phyloP scores from a whole-genome alignment of 2,329 filamentous ascomycete species.

The Penicillium sp. region DNA sequence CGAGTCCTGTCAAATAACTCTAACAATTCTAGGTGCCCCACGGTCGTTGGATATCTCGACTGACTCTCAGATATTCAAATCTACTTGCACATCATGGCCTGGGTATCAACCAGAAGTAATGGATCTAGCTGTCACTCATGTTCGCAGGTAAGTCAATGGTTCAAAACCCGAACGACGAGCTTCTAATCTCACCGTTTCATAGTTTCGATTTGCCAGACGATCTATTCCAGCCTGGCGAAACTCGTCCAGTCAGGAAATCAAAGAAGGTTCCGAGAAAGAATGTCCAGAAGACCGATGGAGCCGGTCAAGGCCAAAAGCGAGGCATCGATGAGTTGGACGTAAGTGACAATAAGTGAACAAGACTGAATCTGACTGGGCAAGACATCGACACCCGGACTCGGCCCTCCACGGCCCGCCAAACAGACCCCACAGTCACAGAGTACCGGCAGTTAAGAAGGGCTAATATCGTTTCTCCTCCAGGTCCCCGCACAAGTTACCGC shows the following conservation, averaged over 20 bases:
- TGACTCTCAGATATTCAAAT: slow-evolving; percentile 83
- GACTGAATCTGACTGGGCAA: slow-evolving; percentile 25
- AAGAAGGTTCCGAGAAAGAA: slow-evolving; percentile 51
- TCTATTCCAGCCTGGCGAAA: slow-evolving; percentile 78
- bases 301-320: slow-evolving; percentile 41
- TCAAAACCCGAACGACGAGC: neutral
- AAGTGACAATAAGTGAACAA: slow-evolving; percentile 36
- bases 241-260: slow-evolving; percentile 55
- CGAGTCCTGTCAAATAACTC: neutral
- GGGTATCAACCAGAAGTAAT: slow-evolving; percentile 74
- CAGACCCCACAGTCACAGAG: slow-evolving; percentile 11
- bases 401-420: slow-evolving; percentile 13
- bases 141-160: slow-evolving; percentile 69
- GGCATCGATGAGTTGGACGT: slow-evolving; percentile 44
- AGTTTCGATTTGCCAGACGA: slow-evolving; percentile 88
- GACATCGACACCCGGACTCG: slow-evolving; percentile 25
- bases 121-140: slow-evolving; percentile 76
- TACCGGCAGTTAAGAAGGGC: slow-evolving; percentile 28
- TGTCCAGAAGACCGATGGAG: slow-evolving; percentile 38
- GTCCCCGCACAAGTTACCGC: slow-evolving; percentile 29
- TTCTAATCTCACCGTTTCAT: slow-evolving; percentile 18
- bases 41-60: slow-evolving; percentile 60
- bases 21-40: slow-evolving; percentile 36
- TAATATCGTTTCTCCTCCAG: slow-evolving; percentile 33
- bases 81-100: slow-evolving; percentile 72